phyloP scores from a whole-genome alignment of 2,329 filamentous ascomycete genomes.

The Talaromyces sp. region DNA sequence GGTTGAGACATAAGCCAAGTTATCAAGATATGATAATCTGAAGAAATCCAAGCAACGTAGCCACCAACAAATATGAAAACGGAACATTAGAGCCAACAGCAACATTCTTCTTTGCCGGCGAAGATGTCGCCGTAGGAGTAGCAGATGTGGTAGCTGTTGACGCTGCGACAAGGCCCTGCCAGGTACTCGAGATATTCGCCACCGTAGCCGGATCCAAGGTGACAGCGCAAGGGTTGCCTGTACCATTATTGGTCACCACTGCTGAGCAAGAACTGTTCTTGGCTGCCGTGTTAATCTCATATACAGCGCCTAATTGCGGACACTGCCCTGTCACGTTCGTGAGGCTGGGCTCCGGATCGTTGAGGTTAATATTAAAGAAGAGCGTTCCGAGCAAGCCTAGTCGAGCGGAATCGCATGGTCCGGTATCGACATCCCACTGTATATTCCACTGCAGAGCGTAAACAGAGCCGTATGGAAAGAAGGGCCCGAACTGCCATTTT shows the following conservation, averaged over 20 bases:
- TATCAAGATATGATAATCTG: not conserved
- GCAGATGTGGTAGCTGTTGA: not conserved
- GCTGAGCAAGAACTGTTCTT: slow-evolving; percentile 5
- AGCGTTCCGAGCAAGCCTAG: not conserved
- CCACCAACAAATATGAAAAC: not conserved
- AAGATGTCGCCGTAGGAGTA: not conserved
- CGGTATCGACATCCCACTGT: not conserved
- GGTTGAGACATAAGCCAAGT: not conserved
- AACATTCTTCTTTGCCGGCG: not conserved
- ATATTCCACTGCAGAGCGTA: slow-evolving; percentile 11
- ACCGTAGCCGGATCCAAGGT: not conserved
- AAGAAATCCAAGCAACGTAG: not conserved
- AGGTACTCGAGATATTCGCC: slow-evolving; percentile 3
- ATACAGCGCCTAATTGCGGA: slow-evolving; percentile 4
- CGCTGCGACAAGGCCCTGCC: slow-evolving; percentile 2
- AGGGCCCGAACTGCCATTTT: not conserved
- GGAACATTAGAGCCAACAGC: not conserved
- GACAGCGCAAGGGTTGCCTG: not conserved
- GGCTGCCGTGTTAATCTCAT: not conserved
- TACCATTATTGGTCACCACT: not conserved
- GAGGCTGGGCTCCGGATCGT: not conserved
- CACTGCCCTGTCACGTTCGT: not conserved
- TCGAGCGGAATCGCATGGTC: not conserved
- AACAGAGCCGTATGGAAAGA: slow-evolving; percentile 3
- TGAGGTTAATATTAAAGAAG: slow-evolving; percentile 9